Conservation (phyloP, 2,329 filamentous ascomycete species). For the Teratosphaeria zuluensis region DNA sequence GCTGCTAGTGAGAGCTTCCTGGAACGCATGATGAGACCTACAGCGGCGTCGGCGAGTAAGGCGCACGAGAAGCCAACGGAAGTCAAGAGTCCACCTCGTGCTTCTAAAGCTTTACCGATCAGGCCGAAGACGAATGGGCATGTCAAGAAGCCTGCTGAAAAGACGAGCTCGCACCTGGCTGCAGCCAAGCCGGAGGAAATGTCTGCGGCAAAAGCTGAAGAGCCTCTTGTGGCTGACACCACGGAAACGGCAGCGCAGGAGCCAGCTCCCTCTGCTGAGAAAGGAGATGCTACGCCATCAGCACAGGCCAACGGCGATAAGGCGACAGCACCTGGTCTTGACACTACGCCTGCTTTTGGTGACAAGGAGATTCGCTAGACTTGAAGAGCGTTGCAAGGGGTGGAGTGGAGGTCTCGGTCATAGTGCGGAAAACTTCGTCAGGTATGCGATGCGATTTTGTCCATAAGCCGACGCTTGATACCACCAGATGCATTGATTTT, state of each 20-base stretch:
- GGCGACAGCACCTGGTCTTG: background rate
- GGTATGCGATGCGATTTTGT: background rate
- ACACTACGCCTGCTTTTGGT: background rate
- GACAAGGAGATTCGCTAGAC: background rate
- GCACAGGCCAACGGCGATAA: background rate
- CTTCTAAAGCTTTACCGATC: constrained; percentile 1
- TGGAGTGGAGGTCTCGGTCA: background rate
- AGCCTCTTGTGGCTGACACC: background rate
- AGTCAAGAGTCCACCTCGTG: constrained; percentile 26
- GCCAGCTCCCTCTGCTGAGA: no score
- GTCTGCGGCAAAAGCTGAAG: background rate
- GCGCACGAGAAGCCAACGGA: constrained; percentile 49
- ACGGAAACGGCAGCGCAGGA: background rate
- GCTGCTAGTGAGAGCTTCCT: constrained; percentile 53
- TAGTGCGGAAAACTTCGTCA: background rate
- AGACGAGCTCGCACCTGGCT: background rate
- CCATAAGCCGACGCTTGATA: background rate
- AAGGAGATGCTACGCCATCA: background rate
- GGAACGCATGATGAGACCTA: constrained; percentile 74
- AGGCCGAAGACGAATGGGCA: constrained; percentile 10
- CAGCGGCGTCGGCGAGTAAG: constrained; percentile 59
- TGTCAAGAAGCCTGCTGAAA: constrained; percentile 1
- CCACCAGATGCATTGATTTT: background rate
- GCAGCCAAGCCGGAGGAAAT: background rate
- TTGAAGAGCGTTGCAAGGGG: background rate